Conservation (phyloP, 805 yeast genomes). For the Blastobotrys robertii region DNA sequence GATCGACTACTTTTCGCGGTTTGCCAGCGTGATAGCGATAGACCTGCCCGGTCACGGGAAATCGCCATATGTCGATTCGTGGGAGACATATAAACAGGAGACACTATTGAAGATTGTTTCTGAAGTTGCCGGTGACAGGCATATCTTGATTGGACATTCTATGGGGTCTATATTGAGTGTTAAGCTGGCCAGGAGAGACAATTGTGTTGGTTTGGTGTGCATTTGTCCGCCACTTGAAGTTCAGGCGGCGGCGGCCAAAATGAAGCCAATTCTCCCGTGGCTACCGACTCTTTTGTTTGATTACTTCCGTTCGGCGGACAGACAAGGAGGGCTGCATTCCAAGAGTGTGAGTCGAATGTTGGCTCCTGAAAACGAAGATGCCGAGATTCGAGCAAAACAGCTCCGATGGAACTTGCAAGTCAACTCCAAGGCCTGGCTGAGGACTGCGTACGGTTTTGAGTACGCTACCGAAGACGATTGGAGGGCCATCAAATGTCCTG, state of each 20-base stretch:
- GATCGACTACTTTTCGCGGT: slow-evolving; percentile 50
- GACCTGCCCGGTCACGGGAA: slow-evolving; percentile 88
- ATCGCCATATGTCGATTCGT: slow-evolving; percentile 18
- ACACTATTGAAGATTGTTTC: slow-evolving; percentile 31
- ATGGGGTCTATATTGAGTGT: slow-evolving; percentile 56
- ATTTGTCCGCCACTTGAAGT: slow-evolving; percentile 28
- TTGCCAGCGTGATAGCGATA: slow-evolving; percentile 54
- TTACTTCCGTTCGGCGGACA: slow-evolving; percentile 46
- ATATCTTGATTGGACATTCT: slow-evolving; percentile 54
- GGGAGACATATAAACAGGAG: slow-evolving; percentile 33
- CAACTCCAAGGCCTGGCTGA: slow-evolving; percentile 42
- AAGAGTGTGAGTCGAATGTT: slow-evolving; percentile 51
- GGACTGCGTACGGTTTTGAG: slow-evolving; percentile 43
- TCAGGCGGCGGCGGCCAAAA: slow-evolving; percentile 9
- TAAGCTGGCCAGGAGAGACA: slow-evolving; percentile 30
- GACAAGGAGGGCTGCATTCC: slow-evolving; percentile 53
- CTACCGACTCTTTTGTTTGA: slow-evolving; percentile 37
- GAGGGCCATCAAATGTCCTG: slow-evolving; percentile 31
- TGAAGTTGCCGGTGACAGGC: slow-evolving; percentile 27
- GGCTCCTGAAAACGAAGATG: slow-evolving; percentile 23
- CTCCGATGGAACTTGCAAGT: slow-evolving; percentile 64
- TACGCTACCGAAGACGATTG: slow-evolving; percentile 38
- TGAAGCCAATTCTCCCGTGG: slow-evolving; percentile 17
- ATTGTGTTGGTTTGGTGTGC: slow-evolving; percentile 25
- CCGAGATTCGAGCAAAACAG: slow-evolving; percentile 43